Evolutionary conservation across 306 rosid genomes (phyloP), one percentile per base, ranked within the genome.

Genomic region (Quercus dentata): DNA sequence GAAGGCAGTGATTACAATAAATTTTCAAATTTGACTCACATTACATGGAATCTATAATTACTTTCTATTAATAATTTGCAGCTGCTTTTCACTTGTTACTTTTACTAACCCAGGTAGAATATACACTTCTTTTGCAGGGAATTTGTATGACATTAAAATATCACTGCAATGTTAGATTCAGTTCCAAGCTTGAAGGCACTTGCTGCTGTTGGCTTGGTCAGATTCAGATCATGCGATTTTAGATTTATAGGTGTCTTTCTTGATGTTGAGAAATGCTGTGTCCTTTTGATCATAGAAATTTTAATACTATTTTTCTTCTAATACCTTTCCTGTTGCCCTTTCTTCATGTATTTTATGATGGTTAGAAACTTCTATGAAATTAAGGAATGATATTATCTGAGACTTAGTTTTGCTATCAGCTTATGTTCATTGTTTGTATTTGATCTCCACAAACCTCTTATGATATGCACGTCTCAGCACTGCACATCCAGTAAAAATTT

Each of bases 341-440:
- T 65, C 72, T 61, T 73, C 78, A 28, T 56, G 55, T 62, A 51
- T 76, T 54, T 75, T 72, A 30, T 76, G n/a, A 67, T 68, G 78
- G 77, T 70, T 77, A 55, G 62, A 56, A 75, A 57, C 62, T 62
- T 38, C 20, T 38, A 28, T 58, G 23, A 46, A 67, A 44, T 49
- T 21, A 14, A 7, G 51, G 14, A 49, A 21, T 49, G 75, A 49
- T 7, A 2, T 41, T 69, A 68, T 68, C 49, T 31, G 44, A 69
- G 76, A 56, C 63, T 41, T 23, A 56, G 67, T 71, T 20, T 64
- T 44, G 18, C 27, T 56, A 61, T 78, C n/a, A 54, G 56, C 65
- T 64, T 63, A 4, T 30, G 67, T 30, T 75, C 54, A 21, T 54
- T 27, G 56, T 78, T 46, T 74, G 52, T 31, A 17, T 30, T 64